Percentiles rank a stretch among this genome's conserved stretches.
Evolutionary conservation across 306 rosid species (phyloP).

Genomic region (Quercus ilex): DNA sequence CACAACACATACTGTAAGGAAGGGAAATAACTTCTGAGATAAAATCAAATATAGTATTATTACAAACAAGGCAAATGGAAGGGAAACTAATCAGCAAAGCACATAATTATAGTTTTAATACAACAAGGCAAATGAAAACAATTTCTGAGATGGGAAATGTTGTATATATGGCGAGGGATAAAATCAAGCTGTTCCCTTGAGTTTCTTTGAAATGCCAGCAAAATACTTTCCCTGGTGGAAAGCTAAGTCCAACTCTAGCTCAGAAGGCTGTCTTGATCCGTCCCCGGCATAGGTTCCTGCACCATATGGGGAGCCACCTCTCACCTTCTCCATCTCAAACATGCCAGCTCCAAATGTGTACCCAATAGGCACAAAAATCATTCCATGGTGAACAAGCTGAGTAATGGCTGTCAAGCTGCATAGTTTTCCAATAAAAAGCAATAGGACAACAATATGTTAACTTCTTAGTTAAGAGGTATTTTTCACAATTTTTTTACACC

Average conservation of each 20-base stretch:
- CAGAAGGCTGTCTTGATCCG: conserved; percentile 76
- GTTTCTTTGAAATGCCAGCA: conserved; percentile 80
- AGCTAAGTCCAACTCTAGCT: conserved; percentile 83
- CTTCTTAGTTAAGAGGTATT: neutral
- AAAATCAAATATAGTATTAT: no score
- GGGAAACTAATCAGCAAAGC: conserved; percentile 21
- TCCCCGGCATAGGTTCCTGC: conserved; percentile 87
- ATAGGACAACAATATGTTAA: neutral
- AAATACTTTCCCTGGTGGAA: conserved; percentile 89
- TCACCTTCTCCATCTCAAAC: conserved; percentile 83
- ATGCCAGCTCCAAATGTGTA: conserved; percentile 91
- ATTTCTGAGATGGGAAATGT: conserved; percentile 17
- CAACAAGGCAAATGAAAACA: conserved; percentile 21
- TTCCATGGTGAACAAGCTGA: conserved; percentile 91
- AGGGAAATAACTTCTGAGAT: no score
- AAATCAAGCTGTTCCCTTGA: conserved; percentile 59
- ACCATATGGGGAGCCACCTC: conserved; percentile 89
- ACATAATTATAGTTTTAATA: conserved; percentile 3
- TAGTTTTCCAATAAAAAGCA: conserved; percentile 17
- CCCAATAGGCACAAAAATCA: conserved; percentile 89
- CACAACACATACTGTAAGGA: no score
- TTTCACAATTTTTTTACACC: no score
- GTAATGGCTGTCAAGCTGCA: conserved; percentile 86
- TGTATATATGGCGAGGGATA: conserved; percentile 12
- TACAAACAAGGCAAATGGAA: no score